Base-by-base conservation (phyloP, 148 eudicot species). In the Drosera capensis region DNA sequence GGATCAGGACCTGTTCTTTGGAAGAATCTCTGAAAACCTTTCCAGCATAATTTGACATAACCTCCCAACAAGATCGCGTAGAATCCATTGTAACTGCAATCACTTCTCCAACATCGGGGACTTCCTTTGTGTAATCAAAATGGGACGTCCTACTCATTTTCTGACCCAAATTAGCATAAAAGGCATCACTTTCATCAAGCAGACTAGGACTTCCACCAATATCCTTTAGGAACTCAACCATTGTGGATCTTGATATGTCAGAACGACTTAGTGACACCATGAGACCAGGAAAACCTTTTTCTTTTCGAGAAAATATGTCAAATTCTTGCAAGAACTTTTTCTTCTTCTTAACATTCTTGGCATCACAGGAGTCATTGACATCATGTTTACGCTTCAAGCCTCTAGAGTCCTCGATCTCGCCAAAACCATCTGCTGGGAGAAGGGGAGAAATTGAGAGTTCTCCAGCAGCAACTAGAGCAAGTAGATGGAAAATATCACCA, bases 201-300 rank as follows among this genome's bases (percentile, higher is more conserved):
- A 50, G 38, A 30, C 40, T 48, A 31, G 48, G n/a, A 38, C 40
- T 39, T 26, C 34, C 43, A 50, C 61, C 58, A 40, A 35, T 58
- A 25, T 70, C 70, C 60, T 63, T 72, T 43, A 67, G 71, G 28
- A 64, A 58, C 21, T 77, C 75, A 20, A 75, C 41, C 41, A 56
- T 46, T 39, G 58, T 51, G 26, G 61, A 34, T 52, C 62, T 67
- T 51, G 75, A 54, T 46, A 80, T 60, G 51, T 63, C 50, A 16
- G 72, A 55, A 48, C 76, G 70, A 44, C 66, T 67, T 51, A 90
- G 25, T 34, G 67, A 71, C 25, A 90, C 66, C 25, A 49, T 64
- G 48, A 90, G 65, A 52, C 97, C 95, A n/a, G 95, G 97, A 59
- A 90, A 90, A 48, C 97, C 97, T 63, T 90, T 90, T 56, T 71